Conservation (phyloP, 257 asterid species). For the Lycium barbarum region DNA sequence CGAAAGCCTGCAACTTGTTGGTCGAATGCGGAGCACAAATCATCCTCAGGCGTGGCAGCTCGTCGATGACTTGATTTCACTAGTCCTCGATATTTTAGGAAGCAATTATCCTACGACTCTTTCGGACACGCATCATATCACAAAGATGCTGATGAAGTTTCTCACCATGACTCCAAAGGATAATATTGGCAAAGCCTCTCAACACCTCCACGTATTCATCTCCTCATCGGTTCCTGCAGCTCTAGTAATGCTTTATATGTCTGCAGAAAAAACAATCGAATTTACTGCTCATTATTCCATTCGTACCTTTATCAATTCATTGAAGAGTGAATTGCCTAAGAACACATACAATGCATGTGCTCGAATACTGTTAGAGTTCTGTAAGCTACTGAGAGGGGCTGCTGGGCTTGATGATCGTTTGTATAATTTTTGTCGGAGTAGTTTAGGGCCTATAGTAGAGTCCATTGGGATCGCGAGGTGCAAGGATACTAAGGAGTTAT, state of each 20-base stretch:
- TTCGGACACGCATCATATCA: too few species aligned
- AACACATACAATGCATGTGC: slow-evolving; percentile 38
- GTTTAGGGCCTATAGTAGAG: slow-evolving; percentile 38
- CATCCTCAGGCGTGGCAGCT: too few species aligned
- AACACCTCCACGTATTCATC: too few species aligned
- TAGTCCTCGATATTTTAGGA: too few species aligned
- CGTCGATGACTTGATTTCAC: too few species aligned
- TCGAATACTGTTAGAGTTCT: slow-evolving; percentile 62
- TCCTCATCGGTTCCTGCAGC: too few species aligned
- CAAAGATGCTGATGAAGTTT: too few species aligned
- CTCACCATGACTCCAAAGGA: too few species aligned
- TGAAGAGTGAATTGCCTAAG: slow-evolving; percentile 41
- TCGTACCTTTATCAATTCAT: slow-evolving; percentile 46
- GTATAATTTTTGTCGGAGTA: slow-evolving; percentile 58
- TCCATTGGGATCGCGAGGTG: slow-evolving; percentile 26
- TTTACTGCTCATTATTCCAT: slow-evolving; percentile 58
- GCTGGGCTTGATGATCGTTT: slow-evolving; percentile 50
- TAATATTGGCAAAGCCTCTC: too few species aligned
- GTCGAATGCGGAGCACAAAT: too few species aligned
- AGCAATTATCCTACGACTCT: too few species aligned
- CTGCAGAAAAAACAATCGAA: slow-evolving; percentile 30
- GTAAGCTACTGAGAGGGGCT: slow-evolving; percentile 50
- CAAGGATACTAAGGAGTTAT: slow-evolving; percentile 34
- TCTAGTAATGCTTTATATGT: slow-evolving; percentile 33
- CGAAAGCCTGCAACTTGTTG: too few species aligned